A percentile compares a stretch with the other conserved stretches of the same genome.
Evolutionary conservation across 169 alveolate genomes (phyloP).

Genomic region (Plasmodium gonderi): DNA sequence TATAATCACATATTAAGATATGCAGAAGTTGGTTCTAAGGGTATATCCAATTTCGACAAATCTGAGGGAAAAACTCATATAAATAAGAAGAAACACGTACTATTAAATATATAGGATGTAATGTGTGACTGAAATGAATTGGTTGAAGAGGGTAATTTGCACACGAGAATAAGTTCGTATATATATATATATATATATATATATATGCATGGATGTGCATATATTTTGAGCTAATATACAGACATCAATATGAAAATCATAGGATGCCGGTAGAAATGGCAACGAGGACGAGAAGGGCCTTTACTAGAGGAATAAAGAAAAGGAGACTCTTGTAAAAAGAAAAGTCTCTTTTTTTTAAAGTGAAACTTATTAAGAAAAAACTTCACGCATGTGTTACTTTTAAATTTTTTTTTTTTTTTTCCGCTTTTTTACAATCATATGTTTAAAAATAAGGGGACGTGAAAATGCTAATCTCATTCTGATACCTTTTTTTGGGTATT

Average conservation of each 20-base stretch:
- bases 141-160: too few species aligned
- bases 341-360: neutral
- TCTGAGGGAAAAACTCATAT: neutral
- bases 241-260: too few species aligned
- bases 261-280: too few species aligned
- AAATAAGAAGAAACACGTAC: neutral
- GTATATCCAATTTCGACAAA: neutral
- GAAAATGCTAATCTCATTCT: too few species aligned
- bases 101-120: conserved; percentile 13
- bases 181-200: too few species aligned
- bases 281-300: neutral
- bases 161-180: too few species aligned
- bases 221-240: too few species aligned
- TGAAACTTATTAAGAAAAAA: too few species aligned
- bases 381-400: neutral
- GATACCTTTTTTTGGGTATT: too few species aligned
- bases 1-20: conserved; percentile 29
- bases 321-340: neutral
- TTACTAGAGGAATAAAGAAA: neutral
- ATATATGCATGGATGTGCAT: too few species aligned
- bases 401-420: neutral
- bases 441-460: too few species aligned
- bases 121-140: neutral
- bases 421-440: too few species aligned
- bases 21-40: neutral